Evolutionary conservation across 2,329 filamentous ascomycete genomes (phyloP), one percentile per base, ranked within the genome.

Genomic region (Fusarium dlaminii): DNA sequence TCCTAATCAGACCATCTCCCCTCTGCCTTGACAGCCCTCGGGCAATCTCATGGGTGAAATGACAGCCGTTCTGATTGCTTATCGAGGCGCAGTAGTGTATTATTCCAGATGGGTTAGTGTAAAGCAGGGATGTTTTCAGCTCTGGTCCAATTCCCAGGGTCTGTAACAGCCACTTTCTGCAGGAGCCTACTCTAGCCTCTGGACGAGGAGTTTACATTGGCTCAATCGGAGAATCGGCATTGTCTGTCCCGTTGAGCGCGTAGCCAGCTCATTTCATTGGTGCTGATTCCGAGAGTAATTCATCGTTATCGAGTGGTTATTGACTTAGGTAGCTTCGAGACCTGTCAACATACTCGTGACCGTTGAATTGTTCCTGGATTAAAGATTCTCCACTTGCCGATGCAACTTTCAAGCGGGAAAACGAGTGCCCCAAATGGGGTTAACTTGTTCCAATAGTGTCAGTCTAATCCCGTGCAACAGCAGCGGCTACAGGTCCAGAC

Each of bases 391-490:
- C 18, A 4, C 24, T 27, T 14, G 5, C 32, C 18, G 32, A 27
- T 8, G 10, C 24, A 3, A n/a, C 18, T 6, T 24, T 11, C n/a
- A 20, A 22, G 8, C 22, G 20, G 4, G 9, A 12, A 34, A 12
- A 22, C 5, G 2, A 17, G 13, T 8, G 8, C 2, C 7, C 5
- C 2, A 2, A 24, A 5, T 3, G 4, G 11, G 22, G 2, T 5
- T 22, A 13, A 12, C 18, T 37, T 1, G 4, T 18, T 20, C 13
- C 13, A 51, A 6, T 36, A 27, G 9, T 27, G 3, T 27, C 8
- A 52, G 32, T 2, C 12, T 36, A 15, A 6, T 6, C n/a, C 8
- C 3, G 13, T 15, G 7, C 5, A 6, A 36, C 7, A 8, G 13
- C 13, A 27, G 9, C 7, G 3, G 7, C 13, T 27, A 11, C 3